Evolutionary conservation across 805 yeast genomes (phyloP).

Genomic region (Alloascoidea africana): DNA sequence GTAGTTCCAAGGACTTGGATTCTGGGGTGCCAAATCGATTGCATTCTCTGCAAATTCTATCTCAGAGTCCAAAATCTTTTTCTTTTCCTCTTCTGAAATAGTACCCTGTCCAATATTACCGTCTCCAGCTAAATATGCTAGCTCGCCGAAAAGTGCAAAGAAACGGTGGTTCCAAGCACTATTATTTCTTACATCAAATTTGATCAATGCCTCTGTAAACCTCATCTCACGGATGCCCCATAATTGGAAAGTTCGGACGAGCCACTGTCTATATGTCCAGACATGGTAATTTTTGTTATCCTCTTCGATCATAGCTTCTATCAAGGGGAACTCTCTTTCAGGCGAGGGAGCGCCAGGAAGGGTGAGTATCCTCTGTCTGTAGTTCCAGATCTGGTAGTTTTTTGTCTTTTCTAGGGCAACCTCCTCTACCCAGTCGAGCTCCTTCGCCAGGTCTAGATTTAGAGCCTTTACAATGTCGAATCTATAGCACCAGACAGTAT

Average conservation of each 20-base stretch:
- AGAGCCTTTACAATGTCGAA: conserved; percentile 14
- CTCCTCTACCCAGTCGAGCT: conserved; percentile 67
- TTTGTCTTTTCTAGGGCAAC: conserved; percentile 68
- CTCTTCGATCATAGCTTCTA: conserved; percentile 51
- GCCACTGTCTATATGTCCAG: conserved; percentile 89
- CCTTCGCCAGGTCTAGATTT: conserved; percentile 26
- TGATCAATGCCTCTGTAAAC: conserved; percentile 33
- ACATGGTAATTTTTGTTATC: conserved; percentile 92
- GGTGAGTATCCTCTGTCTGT: conserved; percentile 48
- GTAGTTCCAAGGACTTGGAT: conserved; percentile 81
- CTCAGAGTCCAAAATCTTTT: conserved; percentile 26
- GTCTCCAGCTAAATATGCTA: conserved; percentile 12
- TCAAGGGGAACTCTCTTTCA: conserved; percentile 46
- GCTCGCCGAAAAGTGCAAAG: conserved; percentile 27
- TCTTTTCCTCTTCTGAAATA: conserved; percentile 8
- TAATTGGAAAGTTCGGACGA: conserved; percentile 39
- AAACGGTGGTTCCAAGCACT: conserved; percentile 88
- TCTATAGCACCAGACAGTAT: conserved; percentile 63
- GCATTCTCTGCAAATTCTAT: conserved; percentile 30
- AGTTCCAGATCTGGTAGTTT: conserved; percentile 96
- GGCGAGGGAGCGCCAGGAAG: conserved; percentile 10
- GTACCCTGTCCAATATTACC: conserved; percentile 7
- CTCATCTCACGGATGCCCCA: conserved; percentile 33
- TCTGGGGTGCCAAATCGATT: conserved; percentile 57
- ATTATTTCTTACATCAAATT: conserved; percentile 66